Evolutionary conservation across 2,329 filamentous ascomycete genomes (phyloP).

Genomic region (Teratosphaeria pseudoeucalypti): DNA sequence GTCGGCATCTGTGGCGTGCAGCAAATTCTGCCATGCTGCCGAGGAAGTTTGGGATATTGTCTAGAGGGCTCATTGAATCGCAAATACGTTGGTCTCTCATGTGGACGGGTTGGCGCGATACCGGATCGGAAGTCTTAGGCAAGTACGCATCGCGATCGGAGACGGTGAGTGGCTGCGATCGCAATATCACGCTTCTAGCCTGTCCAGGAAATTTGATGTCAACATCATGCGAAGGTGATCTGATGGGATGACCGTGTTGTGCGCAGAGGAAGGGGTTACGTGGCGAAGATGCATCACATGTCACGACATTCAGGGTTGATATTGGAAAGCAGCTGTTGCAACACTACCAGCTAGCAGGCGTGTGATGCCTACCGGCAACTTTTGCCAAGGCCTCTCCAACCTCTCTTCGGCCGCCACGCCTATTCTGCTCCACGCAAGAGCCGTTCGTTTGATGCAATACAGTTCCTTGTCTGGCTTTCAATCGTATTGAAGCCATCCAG

Average conservation of each 20-base stretch:
- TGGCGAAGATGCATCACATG: not conserved
- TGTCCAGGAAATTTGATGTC: conserved; percentile 4
- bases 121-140: conserved; percentile 6
- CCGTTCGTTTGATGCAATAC: conserved; percentile 13
- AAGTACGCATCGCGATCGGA: conserved; percentile 7
- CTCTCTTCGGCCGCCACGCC: conserved; percentile 3
- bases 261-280: not conserved
- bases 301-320: not conserved
- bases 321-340: not conserved
- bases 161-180: conserved; percentile 10
- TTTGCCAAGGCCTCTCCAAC: not conserved
- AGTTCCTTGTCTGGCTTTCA: conserved; percentile 17
- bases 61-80: conserved; percentile 35
- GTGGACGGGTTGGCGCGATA: not conserved
- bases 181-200: conserved; percentile 13
- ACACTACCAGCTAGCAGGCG: not conserved
- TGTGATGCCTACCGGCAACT: not conserved
- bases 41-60: conserved; percentile 94
- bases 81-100: not conserved
- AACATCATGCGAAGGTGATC: conserved; percentile 8
- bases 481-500: conserved; percentile 14
- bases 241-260: not conserved
- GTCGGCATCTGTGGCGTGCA: conserved; percentile 94
- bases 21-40: conserved; percentile 97
- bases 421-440: conserved; percentile 8